phyloP scores from a whole-genome alignment of 305 asterid genomes.

The Solanum hybrid region DNA sequence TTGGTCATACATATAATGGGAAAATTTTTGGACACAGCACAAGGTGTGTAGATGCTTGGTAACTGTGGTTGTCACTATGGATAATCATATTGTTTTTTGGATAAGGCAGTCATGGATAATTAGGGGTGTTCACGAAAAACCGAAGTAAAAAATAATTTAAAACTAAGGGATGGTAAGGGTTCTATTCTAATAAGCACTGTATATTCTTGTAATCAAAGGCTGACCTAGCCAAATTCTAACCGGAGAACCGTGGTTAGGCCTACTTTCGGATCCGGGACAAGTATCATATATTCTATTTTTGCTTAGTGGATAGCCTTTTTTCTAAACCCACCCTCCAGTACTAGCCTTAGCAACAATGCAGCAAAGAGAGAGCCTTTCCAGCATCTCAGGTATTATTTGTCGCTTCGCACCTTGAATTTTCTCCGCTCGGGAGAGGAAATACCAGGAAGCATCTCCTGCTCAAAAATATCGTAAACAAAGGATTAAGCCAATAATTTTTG shows the following conservation, averaged over 20 bases:
- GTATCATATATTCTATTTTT: background rate
- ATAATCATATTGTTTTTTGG: background rate
- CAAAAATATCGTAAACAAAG: background rate
- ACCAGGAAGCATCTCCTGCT: background rate
- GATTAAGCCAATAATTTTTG: background rate
- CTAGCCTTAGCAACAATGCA: background rate
- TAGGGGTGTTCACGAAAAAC: background rate
- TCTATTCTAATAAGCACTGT: background rate
- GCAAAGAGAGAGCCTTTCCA: background rate
- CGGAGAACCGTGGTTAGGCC: too few species aligned
- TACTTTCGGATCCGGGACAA: too few species aligned
- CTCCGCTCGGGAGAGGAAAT: background rate
- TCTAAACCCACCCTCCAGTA: background rate
- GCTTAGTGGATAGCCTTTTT: background rate
- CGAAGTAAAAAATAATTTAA: background rate
- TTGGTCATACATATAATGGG: background rate
- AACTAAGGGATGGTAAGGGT: background rate
- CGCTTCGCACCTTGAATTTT: background rate
- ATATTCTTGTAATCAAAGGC: too few species aligned
- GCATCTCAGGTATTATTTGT: background rate
- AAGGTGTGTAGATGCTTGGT: background rate
- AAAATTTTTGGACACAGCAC: background rate
- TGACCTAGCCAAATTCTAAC: too few species aligned
- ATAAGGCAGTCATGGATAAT: background rate
- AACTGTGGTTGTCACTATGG: background rate